Conservation (phyloP, 768 basidiomycete species). For the Saitozyma sp. region DNA sequence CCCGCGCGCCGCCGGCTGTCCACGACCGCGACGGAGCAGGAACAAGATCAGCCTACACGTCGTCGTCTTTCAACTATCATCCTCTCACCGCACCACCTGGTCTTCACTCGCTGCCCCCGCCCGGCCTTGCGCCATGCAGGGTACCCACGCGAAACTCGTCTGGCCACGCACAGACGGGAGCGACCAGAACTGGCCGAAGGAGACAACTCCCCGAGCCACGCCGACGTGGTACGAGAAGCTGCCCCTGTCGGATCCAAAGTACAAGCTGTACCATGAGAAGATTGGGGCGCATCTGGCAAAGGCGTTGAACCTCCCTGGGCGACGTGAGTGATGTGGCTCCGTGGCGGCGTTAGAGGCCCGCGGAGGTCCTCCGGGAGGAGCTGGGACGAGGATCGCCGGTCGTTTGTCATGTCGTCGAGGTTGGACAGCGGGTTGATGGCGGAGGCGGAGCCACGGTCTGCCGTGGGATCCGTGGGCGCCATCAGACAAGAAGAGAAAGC, state of each 20-base stretch:
- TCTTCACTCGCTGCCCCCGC: too few relatives aligned
- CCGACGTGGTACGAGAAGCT: conserved; percentile 1
- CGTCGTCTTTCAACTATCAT: too few relatives aligned
- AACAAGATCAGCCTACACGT: too few relatives aligned
- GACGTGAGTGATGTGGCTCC: conserved; percentile 2
- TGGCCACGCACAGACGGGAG: conserved; percentile 42
- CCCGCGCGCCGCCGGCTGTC: not conserved
- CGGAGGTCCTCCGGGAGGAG: too few relatives aligned
- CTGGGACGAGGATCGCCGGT: too few relatives aligned
- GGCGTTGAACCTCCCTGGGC: conserved; percentile 10
- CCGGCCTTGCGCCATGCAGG: too few relatives aligned
- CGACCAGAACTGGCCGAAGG: conserved; percentile 23
- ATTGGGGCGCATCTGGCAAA: conserved; percentile 31
- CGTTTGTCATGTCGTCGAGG: too few relatives aligned
- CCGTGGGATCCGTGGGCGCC: not conserved
- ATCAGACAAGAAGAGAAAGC: too few relatives aligned
- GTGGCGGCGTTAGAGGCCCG: not conserved
- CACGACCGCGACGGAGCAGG: not conserved
- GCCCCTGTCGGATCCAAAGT: conserved; percentile 15
- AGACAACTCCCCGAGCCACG: not conserved
- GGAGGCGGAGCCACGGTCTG: not conserved
- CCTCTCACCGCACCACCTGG: too few relatives aligned
- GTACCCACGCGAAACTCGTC: not conserved
- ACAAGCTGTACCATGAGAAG: conserved; percentile 28
- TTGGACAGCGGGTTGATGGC: too few relatives aligned